Evolutionary conservation across 1,284 basidiomycete species (phyloP).

Genomic region (Boletus austroedulis): DNA sequence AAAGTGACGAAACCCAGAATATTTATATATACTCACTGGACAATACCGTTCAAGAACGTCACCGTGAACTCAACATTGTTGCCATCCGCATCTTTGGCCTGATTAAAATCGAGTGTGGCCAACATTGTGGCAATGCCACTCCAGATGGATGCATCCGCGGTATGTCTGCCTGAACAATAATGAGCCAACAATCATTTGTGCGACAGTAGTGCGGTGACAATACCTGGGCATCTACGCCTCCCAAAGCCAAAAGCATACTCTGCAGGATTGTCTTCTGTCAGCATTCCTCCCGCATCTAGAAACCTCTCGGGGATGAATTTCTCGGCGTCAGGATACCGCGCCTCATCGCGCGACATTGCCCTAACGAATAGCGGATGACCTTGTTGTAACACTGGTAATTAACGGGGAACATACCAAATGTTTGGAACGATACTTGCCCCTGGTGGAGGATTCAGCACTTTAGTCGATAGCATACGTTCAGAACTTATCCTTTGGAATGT

Average conservation of each 20-base stretch:
- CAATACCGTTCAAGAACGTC: neutral
- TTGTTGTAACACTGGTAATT: too few species aligned
- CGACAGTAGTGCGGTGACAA: too few species aligned
- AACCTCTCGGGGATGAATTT: conserved; percentile 28
- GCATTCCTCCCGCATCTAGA: conserved; percentile 14
- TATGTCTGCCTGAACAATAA: neutral
- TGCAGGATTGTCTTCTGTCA: too few species aligned
- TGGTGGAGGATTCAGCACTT: too few species aligned
- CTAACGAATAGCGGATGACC: too few species aligned
- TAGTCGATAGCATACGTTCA: neutral
- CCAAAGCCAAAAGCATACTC: too few species aligned
- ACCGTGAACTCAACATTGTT: neutral
- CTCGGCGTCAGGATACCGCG: conserved; percentile 20
- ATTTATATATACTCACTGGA: neutral
- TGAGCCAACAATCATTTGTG: too few species aligned
- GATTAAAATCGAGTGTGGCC: too few species aligned
- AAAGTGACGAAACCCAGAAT: neutral
- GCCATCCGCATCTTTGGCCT: neutral
- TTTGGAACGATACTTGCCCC: conserved; percentile 25
- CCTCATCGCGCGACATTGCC: conserved; percentile 29
- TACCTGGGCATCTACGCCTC: too few species aligned
- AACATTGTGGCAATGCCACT: neutral
- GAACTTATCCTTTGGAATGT: conserved; percentile 32
- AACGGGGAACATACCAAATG: conserved; percentile 18
- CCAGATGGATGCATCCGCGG: neutral